Conservation (phyloP, 73 alveolate species). For the Tetrahymena malaccensis region DNA sequence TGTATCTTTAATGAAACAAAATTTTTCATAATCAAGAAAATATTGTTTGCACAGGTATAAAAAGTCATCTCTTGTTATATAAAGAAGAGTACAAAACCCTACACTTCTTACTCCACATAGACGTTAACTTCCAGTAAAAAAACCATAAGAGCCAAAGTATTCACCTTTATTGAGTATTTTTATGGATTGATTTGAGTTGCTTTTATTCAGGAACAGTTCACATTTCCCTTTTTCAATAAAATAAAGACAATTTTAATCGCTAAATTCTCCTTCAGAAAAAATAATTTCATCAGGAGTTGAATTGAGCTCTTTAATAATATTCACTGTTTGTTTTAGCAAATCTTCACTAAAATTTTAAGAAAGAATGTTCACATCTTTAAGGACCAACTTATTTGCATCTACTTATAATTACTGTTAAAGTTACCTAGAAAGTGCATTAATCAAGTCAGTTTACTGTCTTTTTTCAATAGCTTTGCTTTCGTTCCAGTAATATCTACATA, state of each 20-base stretch:
- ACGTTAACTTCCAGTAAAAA: conserved; percentile 14
- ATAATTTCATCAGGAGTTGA: conserved; percentile 35
- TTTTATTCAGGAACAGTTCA: background rate
- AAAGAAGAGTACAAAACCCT: background rate
- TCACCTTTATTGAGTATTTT: background rate
- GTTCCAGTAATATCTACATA: background rate
- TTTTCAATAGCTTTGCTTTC: background rate
- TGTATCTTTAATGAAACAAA: conserved; percentile 19
- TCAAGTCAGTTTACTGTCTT: background rate
- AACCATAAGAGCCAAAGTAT: conserved; percentile 17
- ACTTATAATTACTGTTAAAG: background rate
- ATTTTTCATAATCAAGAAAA: conserved; percentile 7
- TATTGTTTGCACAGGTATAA: background rate
- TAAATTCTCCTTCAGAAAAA: conserved; percentile 2
- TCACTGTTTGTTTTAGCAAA: background rate
- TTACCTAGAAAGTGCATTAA: background rate
- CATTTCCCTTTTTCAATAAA: conserved; percentile 7
- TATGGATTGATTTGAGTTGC: background rate
- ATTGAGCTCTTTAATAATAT: background rate
- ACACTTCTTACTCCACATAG: background rate
- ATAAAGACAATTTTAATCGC: conserved; percentile 6
- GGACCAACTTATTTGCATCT: conserved; percentile 11
- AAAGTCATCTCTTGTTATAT: conserved; percentile 7
- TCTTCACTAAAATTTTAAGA: conserved; percentile 7
- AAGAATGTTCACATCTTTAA: conserved; percentile 1